Percentiles rank a stretch among this genome's conserved stretches.
Conservation (phyloP, 179 eudicot genomes). For the Corrigiola litoralis region DNA sequence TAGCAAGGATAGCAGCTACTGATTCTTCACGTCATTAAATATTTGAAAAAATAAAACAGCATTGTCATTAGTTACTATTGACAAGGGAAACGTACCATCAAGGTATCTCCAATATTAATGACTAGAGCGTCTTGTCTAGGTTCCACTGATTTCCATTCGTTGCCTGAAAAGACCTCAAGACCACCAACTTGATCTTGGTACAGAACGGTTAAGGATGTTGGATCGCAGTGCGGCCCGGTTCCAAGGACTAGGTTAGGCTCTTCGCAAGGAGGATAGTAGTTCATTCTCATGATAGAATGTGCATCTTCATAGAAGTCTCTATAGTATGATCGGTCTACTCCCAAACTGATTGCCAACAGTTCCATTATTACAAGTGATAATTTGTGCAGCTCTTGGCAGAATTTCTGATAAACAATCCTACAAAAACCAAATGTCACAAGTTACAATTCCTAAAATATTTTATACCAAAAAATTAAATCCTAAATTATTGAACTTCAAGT, state of each 20-base stretch:
- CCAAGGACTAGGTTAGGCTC: constrained; percentile 42
- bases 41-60: too few species aligned
- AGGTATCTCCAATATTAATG: constrained; percentile 57
- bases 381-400: constrained; percentile 41
- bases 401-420: constrained; percentile 40
- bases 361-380: constrained; percentile 36
- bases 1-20: too few species aligned
- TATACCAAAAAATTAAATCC: too few species aligned
- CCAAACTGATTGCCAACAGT: constrained; percentile 47
- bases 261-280: constrained; percentile 52
- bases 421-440: not conserved
- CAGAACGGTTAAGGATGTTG: constrained; percentile 53
- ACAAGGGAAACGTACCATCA: constrained; percentile 22
- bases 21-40: not conserved
- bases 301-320: constrained; percentile 41
- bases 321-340: constrained; percentile 32
- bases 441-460: too few species aligned
- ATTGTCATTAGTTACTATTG: too few species aligned
- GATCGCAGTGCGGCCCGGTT: constrained; percentile 63
- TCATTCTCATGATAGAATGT: constrained; percentile 49
- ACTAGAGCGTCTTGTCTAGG: constrained; percentile 43
- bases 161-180: constrained; percentile 40
- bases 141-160: constrained; percentile 39
- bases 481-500: too few species aligned
- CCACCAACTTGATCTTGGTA: constrained; percentile 59